phyloP scores from a whole-genome alignment of 2,329 filamentous ascomycete genomes.

The Fusarium luffae region DNA sequence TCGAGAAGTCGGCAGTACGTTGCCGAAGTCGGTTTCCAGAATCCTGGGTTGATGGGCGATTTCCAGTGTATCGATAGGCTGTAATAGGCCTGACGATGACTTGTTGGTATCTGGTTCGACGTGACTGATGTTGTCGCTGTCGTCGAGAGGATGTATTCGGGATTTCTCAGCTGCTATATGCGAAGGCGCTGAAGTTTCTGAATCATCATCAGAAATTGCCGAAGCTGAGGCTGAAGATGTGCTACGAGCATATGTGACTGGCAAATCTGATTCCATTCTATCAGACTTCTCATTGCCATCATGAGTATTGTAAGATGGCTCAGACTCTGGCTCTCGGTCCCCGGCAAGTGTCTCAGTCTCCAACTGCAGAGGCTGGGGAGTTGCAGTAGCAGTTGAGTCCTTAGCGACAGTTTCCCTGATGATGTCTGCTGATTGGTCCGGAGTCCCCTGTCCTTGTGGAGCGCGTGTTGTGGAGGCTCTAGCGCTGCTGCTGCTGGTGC shows the following conservation, averaged over 20 bases:
- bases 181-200: slow-evolving; percentile 9
- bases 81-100: slow-evolving; percentile 11
- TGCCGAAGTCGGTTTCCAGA: slow-evolving; percentile 26
- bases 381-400: slow-evolving; percentile 10
- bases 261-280: slow-evolving; percentile 24
- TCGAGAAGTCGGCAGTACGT: slow-evolving; percentile 17
- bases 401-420: slow-evolving; percentile 2
- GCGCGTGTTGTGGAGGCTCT: slow-evolving; percentile 6
- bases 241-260: slow-evolving; percentile 14
- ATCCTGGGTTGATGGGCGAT: slow-evolving; percentile 11
- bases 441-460: slow-evolving; percentile 13
- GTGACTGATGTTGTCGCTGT: neutral
- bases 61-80: slow-evolving; percentile 5
- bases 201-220: slow-evolving; percentile 12
- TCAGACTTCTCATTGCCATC: slow-evolving; percentile 24
- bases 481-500: neutral
- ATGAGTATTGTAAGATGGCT: slow-evolving; percentile 11
- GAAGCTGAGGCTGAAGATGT: slow-evolving; percentile 11
- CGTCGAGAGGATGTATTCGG: neutral
- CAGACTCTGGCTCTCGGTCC: slow-evolving; percentile 4
- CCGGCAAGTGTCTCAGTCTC: slow-evolving; percentile 11
- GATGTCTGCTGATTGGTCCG: slow-evolving; percentile 24
- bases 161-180: slow-evolving; percentile 6
- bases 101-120: neutral
- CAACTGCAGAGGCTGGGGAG: slow-evolving; percentile 17